A percentile compares a stretch with the other conserved stretches of the same genome.
Evolutionary conservation across 768 basidiomycete genomes (phyloP).

Genomic region (Tephrocybe sp.): DNA sequence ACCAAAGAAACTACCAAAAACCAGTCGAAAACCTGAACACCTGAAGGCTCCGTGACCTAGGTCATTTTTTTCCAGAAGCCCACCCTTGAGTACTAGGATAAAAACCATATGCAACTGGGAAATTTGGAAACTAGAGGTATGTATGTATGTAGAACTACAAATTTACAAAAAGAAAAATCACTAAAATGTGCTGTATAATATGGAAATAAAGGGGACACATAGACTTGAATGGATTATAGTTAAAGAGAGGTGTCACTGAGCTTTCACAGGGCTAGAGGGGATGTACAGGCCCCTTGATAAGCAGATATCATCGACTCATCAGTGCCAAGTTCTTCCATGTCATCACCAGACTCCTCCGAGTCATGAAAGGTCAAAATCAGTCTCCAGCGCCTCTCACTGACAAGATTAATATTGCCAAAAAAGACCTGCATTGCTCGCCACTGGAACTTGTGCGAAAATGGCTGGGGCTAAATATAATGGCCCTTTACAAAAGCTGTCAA

Average conservation of each 20-base stretch:
- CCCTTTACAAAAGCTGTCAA: neutral
- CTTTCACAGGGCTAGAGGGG: conserved; percentile 15
- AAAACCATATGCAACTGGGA: neutral
- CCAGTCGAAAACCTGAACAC: neutral
- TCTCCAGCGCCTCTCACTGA: conserved; percentile 6
- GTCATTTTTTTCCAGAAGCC: neutral
- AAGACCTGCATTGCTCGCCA: neutral
- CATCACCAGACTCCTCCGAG: neutral
- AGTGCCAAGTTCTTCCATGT: neutral
- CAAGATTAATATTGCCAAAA: neutral
- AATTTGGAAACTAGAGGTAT: neutral
- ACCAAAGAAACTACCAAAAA: conserved; percentile 5
- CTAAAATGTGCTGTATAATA: no score
- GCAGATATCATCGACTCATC: conserved; percentile 16
- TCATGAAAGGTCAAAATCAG: neutral
- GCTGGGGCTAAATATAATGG: neutral
- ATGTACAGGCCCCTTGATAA: conserved; percentile 12
- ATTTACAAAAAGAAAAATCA: neutral
- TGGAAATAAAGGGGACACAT: neutral
- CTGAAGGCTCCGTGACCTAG: neutral
- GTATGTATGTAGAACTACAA: neutral
- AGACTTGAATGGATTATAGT: no score
- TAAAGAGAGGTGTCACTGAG: neutral
- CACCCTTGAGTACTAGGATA: neutral
- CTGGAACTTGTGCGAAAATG: neutral